Evolutionary conservation across 2,329 filamentous ascomycete genomes (phyloP).

Genomic region (Ceratocystis albifundus): DNA sequence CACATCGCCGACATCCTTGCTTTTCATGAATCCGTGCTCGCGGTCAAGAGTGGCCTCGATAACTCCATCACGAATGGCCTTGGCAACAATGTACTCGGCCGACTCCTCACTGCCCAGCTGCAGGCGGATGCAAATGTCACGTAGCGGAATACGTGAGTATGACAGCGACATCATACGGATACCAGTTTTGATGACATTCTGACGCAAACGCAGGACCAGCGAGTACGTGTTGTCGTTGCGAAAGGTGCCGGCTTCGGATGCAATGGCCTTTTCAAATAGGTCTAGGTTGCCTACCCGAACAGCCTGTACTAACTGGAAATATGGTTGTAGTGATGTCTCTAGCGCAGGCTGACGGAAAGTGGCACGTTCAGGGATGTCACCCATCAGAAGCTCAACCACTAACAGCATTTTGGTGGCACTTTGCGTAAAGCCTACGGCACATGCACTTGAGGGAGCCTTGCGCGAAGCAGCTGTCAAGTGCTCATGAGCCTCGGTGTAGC

Average conservation of each 20-base stretch:
- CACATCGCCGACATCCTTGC: constrained; percentile 88
- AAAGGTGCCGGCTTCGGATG: constrained; percentile 71
- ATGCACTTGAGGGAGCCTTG: constrained; percentile 82
- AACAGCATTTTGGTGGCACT: constrained; percentile 92
- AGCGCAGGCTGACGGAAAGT: constrained; percentile 84
- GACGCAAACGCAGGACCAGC: constrained; percentile 81
- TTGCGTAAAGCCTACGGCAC: constrained; percentile 88
- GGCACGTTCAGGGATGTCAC: constrained; percentile 90
- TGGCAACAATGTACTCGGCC: constrained; percentile 97
- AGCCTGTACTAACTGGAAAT: constrained; percentile 86
- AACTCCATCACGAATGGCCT: constrained; percentile 93
- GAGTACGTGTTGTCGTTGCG: constrained; percentile 91
- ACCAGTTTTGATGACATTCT: constrained; percentile 98
- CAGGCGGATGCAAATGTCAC: constrained; percentile 92
- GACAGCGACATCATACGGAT: constrained; percentile 98
- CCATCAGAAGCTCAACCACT: constrained; percentile 94
- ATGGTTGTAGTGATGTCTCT: constrained; percentile 79
- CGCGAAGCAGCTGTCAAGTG: constrained; percentile 86
- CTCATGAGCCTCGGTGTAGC: constrained; percentile 93
- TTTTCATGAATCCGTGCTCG: constrained; percentile 96
- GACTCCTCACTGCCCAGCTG: constrained; percentile 93
- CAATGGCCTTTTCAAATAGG: constrained; percentile 80
- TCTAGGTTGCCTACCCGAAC: constrained; percentile 94
- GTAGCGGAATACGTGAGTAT: constrained; percentile 91
- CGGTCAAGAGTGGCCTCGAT: constrained; percentile 92